Conservation (phyloP, 2,329 filamentous ascomycete genomes). For the Neonectria faginata region DNA sequence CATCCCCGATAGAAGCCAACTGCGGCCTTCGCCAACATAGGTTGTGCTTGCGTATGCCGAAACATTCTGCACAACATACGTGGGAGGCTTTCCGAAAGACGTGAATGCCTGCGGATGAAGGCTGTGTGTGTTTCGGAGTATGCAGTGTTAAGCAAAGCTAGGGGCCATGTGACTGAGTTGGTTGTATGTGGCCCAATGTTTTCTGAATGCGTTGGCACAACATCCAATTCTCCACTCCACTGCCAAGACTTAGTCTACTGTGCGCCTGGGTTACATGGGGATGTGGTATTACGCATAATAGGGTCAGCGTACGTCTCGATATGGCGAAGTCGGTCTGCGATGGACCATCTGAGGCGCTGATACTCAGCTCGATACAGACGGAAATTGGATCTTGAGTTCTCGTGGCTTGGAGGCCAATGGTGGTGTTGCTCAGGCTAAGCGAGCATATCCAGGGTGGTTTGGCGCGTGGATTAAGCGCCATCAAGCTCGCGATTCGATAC, state of each 20-base stretch:
- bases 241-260: background rate
- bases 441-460: background rate
- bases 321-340: background rate
- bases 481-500: background rate
- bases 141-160: background rate
- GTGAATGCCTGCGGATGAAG: slow-evolving; percentile 4
- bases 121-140: slow-evolving; percentile 11
- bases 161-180: slow-evolving; percentile 4
- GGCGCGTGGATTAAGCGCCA: slow-evolving; percentile 7
- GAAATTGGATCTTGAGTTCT: background rate
- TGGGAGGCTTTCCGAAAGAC: background rate
- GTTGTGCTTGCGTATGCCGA: slow-evolving; percentile 3
- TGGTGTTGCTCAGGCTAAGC: slow-evolving; percentile 1
- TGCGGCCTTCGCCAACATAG: background rate
- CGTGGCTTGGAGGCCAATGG: slow-evolving; percentile 7
- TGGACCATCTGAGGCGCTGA: background rate
- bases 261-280: background rate
- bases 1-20: background rate
- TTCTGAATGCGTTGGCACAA: slow-evolving; percentile 11
- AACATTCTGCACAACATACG: slow-evolving; percentile 9
- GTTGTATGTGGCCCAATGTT: slow-evolving; percentile 11
- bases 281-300: background rate
- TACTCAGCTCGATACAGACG: background rate
- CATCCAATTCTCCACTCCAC: background rate
- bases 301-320: background rate